Evolutionary conservation across 768 basidiomycete species (phyloP), one percentile per base, ranked within the genome.

Genomic region (Kwoniella europaea): DNA sequence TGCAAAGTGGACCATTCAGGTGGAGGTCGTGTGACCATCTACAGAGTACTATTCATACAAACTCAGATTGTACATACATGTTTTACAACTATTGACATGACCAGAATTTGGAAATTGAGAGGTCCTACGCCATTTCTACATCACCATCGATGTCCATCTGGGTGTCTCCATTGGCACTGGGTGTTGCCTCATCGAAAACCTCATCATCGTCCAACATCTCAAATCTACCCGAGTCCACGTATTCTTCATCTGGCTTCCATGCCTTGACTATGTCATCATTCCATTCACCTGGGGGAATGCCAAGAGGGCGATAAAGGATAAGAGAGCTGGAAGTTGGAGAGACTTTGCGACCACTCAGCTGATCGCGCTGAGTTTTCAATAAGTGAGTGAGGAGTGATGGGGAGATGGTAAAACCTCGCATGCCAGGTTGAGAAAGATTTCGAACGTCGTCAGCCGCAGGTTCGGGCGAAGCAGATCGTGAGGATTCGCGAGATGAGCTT

Each of bases 311-410:
- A 62, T 80, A 80, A 15, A 78, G 67, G 2, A 80, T 62, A 46
- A 80, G 52, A 4, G 72, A 72, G 13, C 65, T 61, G 10, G 66
- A 65, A 18, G 24, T 41, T 16, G 61, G 27, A 10, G 55, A 60
- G 13, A n/a, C 46, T n/a, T 12, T n/a, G 12, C 60, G 43, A 24
- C 53, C 29, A 42, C 29, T 12, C 13, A 74, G 42, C 2, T 73
- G 59, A 24, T 73, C 43, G 18, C 67, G 63, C 43, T 74, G 74
- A n/a, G 70, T 24, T 20, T 78, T 69, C 43, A 80, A 58, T 13
- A 76, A 76, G 67, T 79, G 74, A 3, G 74, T 77, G 59, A 79
- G 67, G 42, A 77, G 64, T 2, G 74, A 76, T 43, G 80, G 79
- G 22, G 74, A 76, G 7, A 80, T 63, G 41, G 77, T 80, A 69